These are phyloP conservation scores for Fusarium oxysporum DNA, from an alignment of 2,329 filamentous ascomycete species.

Conservation along the genomic window DNA sequence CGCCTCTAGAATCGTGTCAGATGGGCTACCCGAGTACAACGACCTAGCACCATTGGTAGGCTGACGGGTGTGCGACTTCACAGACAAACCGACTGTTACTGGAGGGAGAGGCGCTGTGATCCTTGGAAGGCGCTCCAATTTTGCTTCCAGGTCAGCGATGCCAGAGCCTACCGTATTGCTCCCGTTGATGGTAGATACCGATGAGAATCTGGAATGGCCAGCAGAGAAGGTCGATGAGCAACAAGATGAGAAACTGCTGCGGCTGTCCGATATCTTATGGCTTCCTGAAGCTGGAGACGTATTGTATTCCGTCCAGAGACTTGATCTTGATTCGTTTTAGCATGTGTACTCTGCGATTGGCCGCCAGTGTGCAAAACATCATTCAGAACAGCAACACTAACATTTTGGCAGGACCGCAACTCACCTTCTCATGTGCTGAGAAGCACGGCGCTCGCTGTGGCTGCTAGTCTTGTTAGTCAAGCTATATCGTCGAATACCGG, in stretches of 20 bases:
- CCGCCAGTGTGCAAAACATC: background rate
- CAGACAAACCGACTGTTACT: constrained; percentile 13
- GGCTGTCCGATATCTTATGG: constrained; percentile 59
- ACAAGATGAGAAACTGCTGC: constrained; percentile 64
- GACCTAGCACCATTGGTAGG: background rate
- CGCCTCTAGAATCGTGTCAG: constrained; percentile 31
- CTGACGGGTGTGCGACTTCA: constrained; percentile 19
- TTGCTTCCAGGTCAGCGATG: constrained; percentile 55
- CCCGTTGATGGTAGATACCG: constrained; percentile 62
- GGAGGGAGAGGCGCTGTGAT: constrained; percentile 27
- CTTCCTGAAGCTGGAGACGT: constrained; percentile 20
- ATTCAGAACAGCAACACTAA: background rate
- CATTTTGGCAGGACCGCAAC: background rate
- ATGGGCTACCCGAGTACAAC: constrained; percentile 19
- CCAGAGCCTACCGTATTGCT: constrained; percentile 51
- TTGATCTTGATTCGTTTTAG: constrained; percentile 37
- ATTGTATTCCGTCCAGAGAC: constrained; percentile 39
- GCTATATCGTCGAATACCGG: background rate
- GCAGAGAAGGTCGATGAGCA: constrained; percentile 59
- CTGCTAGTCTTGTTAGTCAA: constrained; percentile 20
- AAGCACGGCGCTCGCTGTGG: constrained; percentile 32
- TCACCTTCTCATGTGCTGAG: constrained; percentile 39
- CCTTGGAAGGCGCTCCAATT: constrained; percentile 46
- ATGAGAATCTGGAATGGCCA: constrained; percentile 65
- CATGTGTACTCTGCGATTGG: background rate